A percentile compares a stretch with the other conserved stretches of the same genome.
These are phyloP conservation scores for Pseudocercospora musae DNA, from an alignment of 2,329 filamentous ascomycete genomes.

Conservation along the genomic window DNA sequence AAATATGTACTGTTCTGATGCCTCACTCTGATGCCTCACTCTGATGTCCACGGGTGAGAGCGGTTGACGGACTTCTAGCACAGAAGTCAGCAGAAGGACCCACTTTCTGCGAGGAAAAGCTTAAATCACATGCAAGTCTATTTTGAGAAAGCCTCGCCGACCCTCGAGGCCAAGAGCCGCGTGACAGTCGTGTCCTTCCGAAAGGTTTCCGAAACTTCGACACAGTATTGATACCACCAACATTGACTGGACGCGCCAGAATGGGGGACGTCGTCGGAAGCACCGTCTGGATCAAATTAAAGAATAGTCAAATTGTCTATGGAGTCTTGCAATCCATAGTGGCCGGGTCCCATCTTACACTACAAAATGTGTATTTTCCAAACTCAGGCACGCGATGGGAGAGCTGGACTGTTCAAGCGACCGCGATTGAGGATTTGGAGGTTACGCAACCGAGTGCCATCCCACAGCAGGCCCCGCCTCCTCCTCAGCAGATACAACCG, in stretches of 20 bases:
- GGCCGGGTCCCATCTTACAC: constrained; percentile 64
- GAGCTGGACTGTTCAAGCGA: constrained; percentile 55
- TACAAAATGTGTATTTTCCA: constrained; percentile 64
- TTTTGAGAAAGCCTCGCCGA: not conserved
- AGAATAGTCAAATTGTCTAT: constrained; percentile 58
- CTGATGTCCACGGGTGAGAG: not conserved
- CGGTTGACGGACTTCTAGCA: not conserved
- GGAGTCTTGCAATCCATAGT: constrained; percentile 67
- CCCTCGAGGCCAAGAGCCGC: not conserved
- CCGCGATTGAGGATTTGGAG: constrained; percentile 58
- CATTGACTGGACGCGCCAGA: not conserved
- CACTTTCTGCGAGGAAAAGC: not conserved
- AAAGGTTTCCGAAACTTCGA: not conserved
- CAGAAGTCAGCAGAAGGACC: not conserved
- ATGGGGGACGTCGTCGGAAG: constrained; percentile 49
- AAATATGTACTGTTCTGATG: no score
- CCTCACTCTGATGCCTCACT: not conserved
- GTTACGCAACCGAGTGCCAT: constrained; percentile 36
- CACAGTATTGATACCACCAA: not conserved
- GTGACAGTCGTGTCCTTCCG: not conserved
- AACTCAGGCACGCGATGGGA: constrained; percentile 53
- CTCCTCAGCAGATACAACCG: not conserved
- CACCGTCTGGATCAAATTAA: constrained; percentile 70
- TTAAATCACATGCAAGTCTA: not conserved
- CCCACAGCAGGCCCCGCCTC: not conserved